Evolutionary conservation across 2,329 filamentous ascomycete species (phyloP), one percentile per base, ranked within the genome.

Genomic region (Scedosporium dehoogii): DNA sequence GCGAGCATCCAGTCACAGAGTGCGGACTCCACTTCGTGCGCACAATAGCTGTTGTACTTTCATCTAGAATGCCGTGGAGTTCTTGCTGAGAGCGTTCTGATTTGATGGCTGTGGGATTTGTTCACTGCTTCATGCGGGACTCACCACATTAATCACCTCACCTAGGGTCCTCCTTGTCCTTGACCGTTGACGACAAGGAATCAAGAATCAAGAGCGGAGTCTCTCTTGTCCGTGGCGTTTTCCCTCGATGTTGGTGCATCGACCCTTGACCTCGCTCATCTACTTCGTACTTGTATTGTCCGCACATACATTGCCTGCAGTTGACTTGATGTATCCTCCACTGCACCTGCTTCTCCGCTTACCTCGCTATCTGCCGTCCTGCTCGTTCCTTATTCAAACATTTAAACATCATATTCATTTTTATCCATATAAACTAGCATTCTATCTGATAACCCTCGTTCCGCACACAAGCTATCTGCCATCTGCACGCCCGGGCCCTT

Each of bases 401-500:
- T 46, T 46, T n/a, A 21, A 16, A 21, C 18, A 21, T 46, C 16
- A 46, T 46, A 46, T 46, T 21, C n/a, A 21, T 21, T 53, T 53
- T 53, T 53, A 53, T 53, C 48, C 48, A 53, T 53, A 53, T 25
- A 48, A 48, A 21, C 16, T 33, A 46, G 44, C 18, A 21, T 46
- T 21, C 5, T 46, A 9, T 46, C 44, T 21, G 14, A 58, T 25
- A 58, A 27, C 3, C 57, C 42, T 58, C 29, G 9, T 14, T n/a
- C 21, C 21, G 16, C 48, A 3, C 48, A 3, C 48, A n/a, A 55
- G 41, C 44, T 18, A n/a, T 21, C 42, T 27, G 29, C 48, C 29
- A 51, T 44, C 59, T 61, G 59, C 59, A 61, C 59, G 59, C 46
- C 59, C 59, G 59, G 59, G 33, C 59, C 59, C 27, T 23, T 18